phyloP scores from a whole-genome alignment of 192 early-diverging fungal species.

The Entomortierella chlamydospora region DNA sequence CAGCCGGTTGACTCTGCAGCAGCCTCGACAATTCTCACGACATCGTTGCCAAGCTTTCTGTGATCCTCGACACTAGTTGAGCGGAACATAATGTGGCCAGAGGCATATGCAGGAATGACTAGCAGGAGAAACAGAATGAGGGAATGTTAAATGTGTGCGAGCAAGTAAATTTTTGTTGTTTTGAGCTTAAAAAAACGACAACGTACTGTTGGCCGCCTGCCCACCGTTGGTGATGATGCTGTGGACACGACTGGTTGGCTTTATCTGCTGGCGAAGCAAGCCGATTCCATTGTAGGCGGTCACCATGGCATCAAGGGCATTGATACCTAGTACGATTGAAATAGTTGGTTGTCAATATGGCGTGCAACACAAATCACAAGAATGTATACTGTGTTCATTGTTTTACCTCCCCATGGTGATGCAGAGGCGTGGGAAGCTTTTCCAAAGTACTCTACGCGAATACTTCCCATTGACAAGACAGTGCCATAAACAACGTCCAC shows the following conservation, averaged over 20 bases:
- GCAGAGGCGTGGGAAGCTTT: conserved; percentile 78
- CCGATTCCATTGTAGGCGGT: conserved; percentile 73
- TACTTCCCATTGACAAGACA: conserved; percentile 54
- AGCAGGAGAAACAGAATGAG: conserved; percentile 16
- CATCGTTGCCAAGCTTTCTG: conserved; percentile 57
- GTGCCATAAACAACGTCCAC: conserved; percentile 59
- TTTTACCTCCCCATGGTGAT: conserved; percentile 63
- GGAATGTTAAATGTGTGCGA: not conserved
- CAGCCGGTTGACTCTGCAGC: conserved; percentile 79
- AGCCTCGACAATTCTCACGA: conserved; percentile 69
- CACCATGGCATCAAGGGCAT: conserved; percentile 83
- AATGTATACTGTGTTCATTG: too few relatives aligned
- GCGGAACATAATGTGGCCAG: conserved; percentile 69
- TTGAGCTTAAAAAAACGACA: too few relatives aligned
- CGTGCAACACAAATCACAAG: too few relatives aligned
- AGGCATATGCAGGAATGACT: conserved; percentile 76
- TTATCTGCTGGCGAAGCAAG: conserved; percentile 80
- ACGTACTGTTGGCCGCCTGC: conserved; percentile 58
- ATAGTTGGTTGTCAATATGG: too few relatives aligned
- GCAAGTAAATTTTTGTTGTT: too few relatives aligned
- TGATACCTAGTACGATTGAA: conserved; percentile 71
- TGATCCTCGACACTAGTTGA: conserved; percentile 63
- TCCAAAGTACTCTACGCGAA: conserved; percentile 76
- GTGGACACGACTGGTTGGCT: conserved; percentile 74
- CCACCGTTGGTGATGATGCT: conserved; percentile 84